Evolutionary conservation across 495 filamentous ascomycete species (phyloP).

Genomic region (Cladorrhinum samala): DNA sequence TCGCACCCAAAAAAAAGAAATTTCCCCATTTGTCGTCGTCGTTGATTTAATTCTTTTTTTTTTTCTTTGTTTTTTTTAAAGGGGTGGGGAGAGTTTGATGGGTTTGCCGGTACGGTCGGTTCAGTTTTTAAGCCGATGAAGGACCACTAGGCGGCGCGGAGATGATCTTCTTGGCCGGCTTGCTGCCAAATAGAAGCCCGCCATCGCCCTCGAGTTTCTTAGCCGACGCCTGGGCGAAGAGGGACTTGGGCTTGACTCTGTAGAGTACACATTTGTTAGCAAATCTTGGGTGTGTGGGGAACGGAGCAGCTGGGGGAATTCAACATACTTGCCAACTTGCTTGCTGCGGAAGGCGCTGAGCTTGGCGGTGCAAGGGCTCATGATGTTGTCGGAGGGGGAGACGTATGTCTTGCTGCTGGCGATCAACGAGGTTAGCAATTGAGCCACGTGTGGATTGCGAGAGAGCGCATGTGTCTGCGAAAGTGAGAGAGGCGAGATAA

Average conservation of each 20-base stretch:
- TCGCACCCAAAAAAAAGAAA: not conserved
- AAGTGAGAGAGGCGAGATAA: not conserved
- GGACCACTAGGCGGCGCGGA: not conserved
- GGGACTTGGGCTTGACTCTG: slow-evolving; percentile 57
- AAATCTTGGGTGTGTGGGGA: not conserved
- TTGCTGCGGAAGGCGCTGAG: slow-evolving; percentile 77
- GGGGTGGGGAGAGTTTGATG: too few species aligned
- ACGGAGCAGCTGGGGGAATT: not conserved
- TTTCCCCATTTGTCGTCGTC: not conserved
- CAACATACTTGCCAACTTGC: slow-evolving; percentile 61
- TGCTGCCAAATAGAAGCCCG: slow-evolving; percentile 23
- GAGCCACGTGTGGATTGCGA: too few species aligned
- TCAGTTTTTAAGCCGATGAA: not conserved
- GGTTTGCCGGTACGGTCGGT: too few species aligned
- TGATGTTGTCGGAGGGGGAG: slow-evolving; percentile 87
- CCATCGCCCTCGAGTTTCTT: slow-evolving; percentile 45
- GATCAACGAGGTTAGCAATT: not conserved
- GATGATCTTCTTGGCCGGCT: not conserved
- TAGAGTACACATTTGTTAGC: slow-evolving; percentile 6
- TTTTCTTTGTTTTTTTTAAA: too few species aligned
- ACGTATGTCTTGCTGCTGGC: slow-evolving; percentile 60
- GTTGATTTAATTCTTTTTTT: not conserved
- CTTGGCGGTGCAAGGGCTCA: slow-evolving; percentile 92
- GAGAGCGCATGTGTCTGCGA: too few species aligned
- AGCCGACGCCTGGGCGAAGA: slow-evolving; percentile 55